Evolutionary conservation across 371 early-diverging fungal genomes (phyloP).

Genomic region (Mortierella sp.): DNA sequence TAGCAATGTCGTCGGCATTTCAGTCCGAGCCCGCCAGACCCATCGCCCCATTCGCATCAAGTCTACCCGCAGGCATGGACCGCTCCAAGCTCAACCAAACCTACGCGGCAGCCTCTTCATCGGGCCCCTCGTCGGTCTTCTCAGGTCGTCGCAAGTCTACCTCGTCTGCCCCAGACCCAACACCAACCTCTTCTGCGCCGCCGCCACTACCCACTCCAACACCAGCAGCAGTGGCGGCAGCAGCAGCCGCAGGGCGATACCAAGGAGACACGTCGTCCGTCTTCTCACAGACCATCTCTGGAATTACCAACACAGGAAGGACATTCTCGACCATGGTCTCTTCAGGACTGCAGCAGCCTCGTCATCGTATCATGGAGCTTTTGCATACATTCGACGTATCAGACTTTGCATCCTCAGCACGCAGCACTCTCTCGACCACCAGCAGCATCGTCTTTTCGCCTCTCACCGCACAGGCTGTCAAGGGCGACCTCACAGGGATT

Average conservation of each 20-base stretch:
- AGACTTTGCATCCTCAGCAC: conserved; percentile 46
- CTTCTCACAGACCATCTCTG: conserved; percentile 48
- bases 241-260: neutral
- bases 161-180: conserved; percentile 4
- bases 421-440: conserved; percentile 54
- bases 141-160: conserved; percentile 2
- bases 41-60: conserved; percentile 41
- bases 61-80: conserved; percentile 28
- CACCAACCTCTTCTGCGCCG: conserved; percentile 3
- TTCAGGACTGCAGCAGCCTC: conserved; percentile 51
- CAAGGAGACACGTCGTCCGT: conserved; percentile 8
- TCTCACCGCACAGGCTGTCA: conserved; percentile 56
- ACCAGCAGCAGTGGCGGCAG: neutral
- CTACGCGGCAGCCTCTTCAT: conserved; percentile 8
- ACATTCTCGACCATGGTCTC: conserved; percentile 39
- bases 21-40: conserved; percentile 45
- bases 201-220: neutral
- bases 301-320: conserved; percentile 42
- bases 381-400: conserved; percentile 50
- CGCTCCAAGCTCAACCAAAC: conserved; percentile 26
- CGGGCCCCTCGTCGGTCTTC: conserved; percentile 1
- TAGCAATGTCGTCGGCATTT: conserved; percentile 38
- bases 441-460: conserved; percentile 58
- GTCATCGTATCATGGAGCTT: conserved; percentile 45
- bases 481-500: conserved; percentile 57